phyloP scores from a whole-genome alignment of 2,329 filamentous ascomycete species.

The Fusarium acutatum region DNA sequence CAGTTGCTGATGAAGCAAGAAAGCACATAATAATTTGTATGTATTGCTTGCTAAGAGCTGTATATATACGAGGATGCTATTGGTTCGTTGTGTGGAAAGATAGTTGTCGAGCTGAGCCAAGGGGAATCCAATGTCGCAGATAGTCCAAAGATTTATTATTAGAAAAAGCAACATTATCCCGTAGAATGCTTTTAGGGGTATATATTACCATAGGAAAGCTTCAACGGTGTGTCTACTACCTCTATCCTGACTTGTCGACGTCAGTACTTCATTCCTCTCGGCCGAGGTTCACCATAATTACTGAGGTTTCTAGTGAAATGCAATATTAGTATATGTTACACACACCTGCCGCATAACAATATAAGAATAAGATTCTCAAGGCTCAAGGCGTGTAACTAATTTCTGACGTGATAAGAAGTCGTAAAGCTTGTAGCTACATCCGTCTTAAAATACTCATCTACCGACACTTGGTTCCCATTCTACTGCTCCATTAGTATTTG shows the following conservation, averaged over 20 bases:
- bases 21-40: not conserved
- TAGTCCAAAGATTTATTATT: rapidly evolving
- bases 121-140: not conserved
- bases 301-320: rapidly evolving
- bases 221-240: no score
- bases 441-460: no score
- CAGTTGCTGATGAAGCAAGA: not conserved
- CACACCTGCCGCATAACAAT: not conserved
- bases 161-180: rapidly evolving
- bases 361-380: rapidly evolving
- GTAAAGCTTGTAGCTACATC: no score
- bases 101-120: not conserved
- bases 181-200: not conserved
- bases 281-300: not conserved
- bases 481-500: slow-evolving; percentile 19
- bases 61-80: rapidly evolving
- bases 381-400: rapidly evolving
- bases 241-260: not conserved
- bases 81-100: not conserved
- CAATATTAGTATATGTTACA: no score
- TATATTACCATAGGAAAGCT: not conserved
- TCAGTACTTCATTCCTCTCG: no score
- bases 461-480: no score
- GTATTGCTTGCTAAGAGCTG: not conserved
- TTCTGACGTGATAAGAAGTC: not conserved